Evolutionary conservation across 2,329 filamentous ascomycete species (phyloP), one percentile per base, ranked within the genome.

Genomic region (Pezicula radicicola): DNA sequence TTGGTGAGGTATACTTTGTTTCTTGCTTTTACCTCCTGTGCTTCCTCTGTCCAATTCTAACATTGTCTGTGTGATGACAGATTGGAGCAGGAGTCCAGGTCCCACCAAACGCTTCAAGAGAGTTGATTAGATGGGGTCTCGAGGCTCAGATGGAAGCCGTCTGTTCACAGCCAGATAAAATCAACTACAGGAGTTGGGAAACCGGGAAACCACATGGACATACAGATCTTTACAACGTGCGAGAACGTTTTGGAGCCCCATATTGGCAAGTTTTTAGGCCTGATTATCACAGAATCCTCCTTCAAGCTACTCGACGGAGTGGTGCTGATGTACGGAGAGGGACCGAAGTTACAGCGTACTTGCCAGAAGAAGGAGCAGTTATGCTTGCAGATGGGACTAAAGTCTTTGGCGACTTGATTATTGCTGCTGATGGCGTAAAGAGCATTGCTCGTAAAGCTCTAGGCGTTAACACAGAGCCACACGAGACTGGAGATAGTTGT

Each of bases 1-100:
- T 73, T 12, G 61, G 63, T 7, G 67, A 71, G 62, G 68, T 69
- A 28, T 25, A 28, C 9, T 16, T 37, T 71, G 35, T 76, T 76
- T 21, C 75, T 79, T 25, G 25, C 19, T 25, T 25, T 25, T 25
- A 7, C 25, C 25, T 3, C 4, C 25, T 7, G 6, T 25, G 25
- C 25, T 25, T 25, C 4, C 4, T 25, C 25, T 25, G 25, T 7
- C 25, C 6, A 25, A 25, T 7, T 6, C 25, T 25, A 25, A 25
- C 25, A 25, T 25, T 25, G 6, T 7, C 25, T 25, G 25, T 25
- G 25, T 5, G 25, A 25, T 25, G 25, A 60, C 63, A 68, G 5
- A 71, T 70, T 57, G 53, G 50, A n/a, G 51, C 51, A 19, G 49
- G 51, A 33, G 13, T 50, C 44, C 47, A 52, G 37, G 33, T 53